Conservation (phyloP, 2,329 filamentous ascomycete genomes). For the Nemania serpens region DNA sequence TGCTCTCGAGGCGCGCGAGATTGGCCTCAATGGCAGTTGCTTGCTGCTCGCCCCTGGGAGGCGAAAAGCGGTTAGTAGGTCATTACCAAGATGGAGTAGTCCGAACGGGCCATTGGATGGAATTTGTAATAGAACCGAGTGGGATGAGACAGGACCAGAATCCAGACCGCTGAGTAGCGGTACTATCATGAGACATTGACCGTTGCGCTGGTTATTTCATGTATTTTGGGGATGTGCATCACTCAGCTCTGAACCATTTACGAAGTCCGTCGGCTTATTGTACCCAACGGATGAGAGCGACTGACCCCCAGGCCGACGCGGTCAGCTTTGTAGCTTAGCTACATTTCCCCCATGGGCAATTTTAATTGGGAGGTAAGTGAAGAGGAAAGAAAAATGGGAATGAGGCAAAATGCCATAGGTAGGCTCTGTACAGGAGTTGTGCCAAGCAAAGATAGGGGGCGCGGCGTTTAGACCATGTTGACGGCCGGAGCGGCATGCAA, state of each 20-base stretch:
- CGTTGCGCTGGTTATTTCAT: not conserved
- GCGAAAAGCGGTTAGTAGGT: conserved; percentile 17
- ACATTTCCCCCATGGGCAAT: conserved; percentile 10
- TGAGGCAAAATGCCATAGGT: conserved; percentile 33
- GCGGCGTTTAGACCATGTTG: conserved; percentile 20
- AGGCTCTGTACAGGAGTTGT: conserved; percentile 2
- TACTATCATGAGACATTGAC: not conserved
- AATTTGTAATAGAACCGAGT: not conserved
- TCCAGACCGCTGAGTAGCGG: too few relatives aligned
- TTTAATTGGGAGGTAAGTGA: conserved; percentile 27
- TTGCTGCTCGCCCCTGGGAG: conserved; percentile 41
- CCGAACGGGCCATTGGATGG: not conserved
- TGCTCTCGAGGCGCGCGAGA: conserved; percentile 40
- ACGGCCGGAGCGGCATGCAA: not conserved
- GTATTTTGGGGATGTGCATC: not conserved
- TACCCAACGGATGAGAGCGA: not conserved
- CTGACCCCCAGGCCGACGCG: conserved; percentile 1
- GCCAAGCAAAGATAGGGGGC: not conserved
- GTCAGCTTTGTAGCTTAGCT: conserved; percentile 12
- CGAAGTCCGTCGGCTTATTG: conserved; percentile 4
- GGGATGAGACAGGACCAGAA: conserved; percentile 1
- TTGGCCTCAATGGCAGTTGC: conserved; percentile 41
- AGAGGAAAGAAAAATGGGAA: conserved; percentile 32
- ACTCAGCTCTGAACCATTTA: conserved; percentile 7
- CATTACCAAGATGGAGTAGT: not conserved